phyloP scores from a whole-genome alignment of 2,329 filamentous ascomycete species.

The Colletotrichum siamense region DNA sequence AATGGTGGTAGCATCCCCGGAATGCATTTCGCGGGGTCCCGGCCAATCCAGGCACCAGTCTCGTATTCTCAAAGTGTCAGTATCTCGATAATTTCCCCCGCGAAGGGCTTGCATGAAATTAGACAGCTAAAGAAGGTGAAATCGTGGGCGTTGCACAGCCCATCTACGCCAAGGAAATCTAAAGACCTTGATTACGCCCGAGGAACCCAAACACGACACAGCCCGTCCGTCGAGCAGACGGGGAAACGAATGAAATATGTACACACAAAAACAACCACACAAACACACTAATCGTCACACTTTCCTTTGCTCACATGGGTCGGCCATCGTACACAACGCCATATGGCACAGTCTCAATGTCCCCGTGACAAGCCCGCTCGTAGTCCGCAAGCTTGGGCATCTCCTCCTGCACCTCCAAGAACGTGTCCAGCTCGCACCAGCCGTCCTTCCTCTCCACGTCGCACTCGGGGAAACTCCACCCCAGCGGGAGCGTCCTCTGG shows the following conservation, averaged over 20 bases:
- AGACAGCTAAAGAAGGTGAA: background rate
- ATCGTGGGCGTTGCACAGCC: background rate
- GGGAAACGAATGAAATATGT: background rate
- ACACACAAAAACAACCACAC: background rate
- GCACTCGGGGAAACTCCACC: slow-evolving; percentile 69
- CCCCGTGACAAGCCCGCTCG: slow-evolving; percentile 70
- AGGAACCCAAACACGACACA: background rate
- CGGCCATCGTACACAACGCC: slow-evolving; percentile 44
- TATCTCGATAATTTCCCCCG: background rate
- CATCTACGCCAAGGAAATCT: background rate
- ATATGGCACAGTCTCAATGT: slow-evolving; percentile 40
- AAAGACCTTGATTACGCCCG: background rate
- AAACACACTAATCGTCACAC: background rate
- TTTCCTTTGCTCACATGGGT: slow-evolving; percentile 27
- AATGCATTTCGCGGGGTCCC: background rate
- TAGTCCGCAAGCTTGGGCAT: slow-evolving; percentile 65
- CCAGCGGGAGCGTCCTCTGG: slow-evolving; percentile 74
- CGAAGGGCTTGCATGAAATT: background rate
- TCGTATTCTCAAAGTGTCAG: background rate
- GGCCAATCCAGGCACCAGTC: background rate
- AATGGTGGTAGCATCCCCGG: background rate
- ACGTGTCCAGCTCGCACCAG: slow-evolving; percentile 77
- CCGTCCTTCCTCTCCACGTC: slow-evolving; percentile 69
- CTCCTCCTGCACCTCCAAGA: slow-evolving; percentile 65
- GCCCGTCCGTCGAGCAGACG: background rate